Base-by-base conservation (phyloP, 1,139 yeast species). In the Lodderomyces metapsilosis region DNA sequence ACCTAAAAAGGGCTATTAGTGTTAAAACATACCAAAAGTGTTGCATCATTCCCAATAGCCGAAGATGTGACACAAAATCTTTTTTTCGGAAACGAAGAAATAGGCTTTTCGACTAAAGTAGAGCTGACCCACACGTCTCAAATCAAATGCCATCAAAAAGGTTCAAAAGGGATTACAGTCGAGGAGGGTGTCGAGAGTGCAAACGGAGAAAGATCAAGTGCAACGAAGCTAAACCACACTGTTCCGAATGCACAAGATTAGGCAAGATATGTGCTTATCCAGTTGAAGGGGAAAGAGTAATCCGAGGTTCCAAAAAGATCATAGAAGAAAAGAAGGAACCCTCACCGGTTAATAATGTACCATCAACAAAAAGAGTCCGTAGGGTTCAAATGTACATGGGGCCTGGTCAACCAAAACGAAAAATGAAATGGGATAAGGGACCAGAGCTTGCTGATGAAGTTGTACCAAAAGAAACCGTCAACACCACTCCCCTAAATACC, bases 221-320 rank as follows among this genome's bases (percentile, higher is more conserved):
- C 54, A 85, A 80, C 53, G 88, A 81, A 52, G 67, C 66, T 1
- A 77, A 78, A 47, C 85, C 85, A 1, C 57, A 56, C 34, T 81
- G 88, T 52, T 66, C 76, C 71, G 71, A 66, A 46, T 68, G 74
- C 47, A 49, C 58, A 3, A 46, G 74, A 35, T 53, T 68, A 20
- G 57, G 55, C 34, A 68, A 68, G 43, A 51, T 43, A 1, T 68
- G 74, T 46, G 52, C 56, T 8, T 68, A 68, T 45, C 69, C 74
- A 38, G 52, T 46, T 34, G 48, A 52, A 30, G 68, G 74, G 1
- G 70, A 64, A 43, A 72, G 52, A 37, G 68, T 64, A 1, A 42
- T 54, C 17, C 43, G 68, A 39, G 62, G 32, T 15, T 28, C 32
- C 4, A 28, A 15, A 15, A 28, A 28, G 18, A 11, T 15, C 3